These are phyloP conservation scores for Fusarium longipes DNA, from an alignment of 2,329 filamentous ascomycete genomes.

Conservation along the genomic window DNA sequence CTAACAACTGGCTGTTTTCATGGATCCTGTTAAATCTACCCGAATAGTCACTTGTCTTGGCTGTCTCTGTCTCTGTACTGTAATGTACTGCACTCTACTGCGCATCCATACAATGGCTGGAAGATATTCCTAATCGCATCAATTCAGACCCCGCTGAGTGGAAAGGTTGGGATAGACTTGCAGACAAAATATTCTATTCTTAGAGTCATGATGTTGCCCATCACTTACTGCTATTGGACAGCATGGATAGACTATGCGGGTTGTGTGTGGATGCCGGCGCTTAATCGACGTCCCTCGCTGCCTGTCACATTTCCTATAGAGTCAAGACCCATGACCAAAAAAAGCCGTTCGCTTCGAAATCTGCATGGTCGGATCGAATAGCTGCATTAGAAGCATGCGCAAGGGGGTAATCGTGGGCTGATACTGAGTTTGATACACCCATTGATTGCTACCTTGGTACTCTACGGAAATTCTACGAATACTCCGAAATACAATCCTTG, in stretches of 20 bases:
- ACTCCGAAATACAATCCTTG: slow-evolving; percentile 2
- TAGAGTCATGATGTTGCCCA: slow-evolving; percentile 31
- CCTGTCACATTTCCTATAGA: slow-evolving; percentile 34
- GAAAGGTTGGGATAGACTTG: slow-evolving; percentile 35
- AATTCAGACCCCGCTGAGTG: slow-evolving; percentile 32
- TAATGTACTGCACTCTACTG: background rate
- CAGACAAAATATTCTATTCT: slow-evolving; percentile 41
- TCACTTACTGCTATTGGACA: slow-evolving; percentile 30
- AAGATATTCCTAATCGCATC: background rate
- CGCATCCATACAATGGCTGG: background rate
- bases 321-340: slow-evolving; percentile 25
- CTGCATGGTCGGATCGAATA: slow-evolving; percentile 28
- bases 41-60: background rate
- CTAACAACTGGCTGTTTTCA: background rate
- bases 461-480: background rate
- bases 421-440: slow-evolving; percentile 28
- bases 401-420: slow-evolving; percentile 29
- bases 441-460: background rate
- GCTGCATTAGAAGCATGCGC: slow-evolving; percentile 35
- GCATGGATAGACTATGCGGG: slow-evolving; percentile 35
- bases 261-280: slow-evolving; percentile 44
- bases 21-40: background rate
- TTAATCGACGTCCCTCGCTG: slow-evolving; percentile 41
- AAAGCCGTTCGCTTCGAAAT: slow-evolving; percentile 22
- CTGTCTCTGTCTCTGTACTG: background rate